A percentile compares a stretch with the other conserved stretches of the same genome.
Evolutionary conservation across 140 eudicot species (phyloP).

Genomic region (Anethum foeniculum): DNA sequence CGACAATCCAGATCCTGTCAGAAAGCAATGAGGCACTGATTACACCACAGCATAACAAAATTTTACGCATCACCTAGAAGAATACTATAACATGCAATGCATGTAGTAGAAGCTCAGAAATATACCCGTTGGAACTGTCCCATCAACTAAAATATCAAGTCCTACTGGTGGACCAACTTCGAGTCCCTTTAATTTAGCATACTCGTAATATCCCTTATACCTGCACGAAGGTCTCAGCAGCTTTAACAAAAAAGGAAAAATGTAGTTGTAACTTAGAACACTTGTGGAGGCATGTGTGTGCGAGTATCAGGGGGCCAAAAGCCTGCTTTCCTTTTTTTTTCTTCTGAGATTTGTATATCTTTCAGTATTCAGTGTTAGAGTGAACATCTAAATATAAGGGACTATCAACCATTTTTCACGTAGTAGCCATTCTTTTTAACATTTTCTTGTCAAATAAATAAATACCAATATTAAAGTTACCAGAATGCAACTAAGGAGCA

Average conservation of each 20-base stretch:
- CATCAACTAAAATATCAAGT: conserved; percentile 87
- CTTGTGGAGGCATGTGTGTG: not conserved
- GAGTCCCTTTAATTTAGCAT: conserved; percentile 60
- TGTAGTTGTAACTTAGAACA: not conserved
- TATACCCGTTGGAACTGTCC: conserved; percentile 88
- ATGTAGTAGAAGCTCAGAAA: not conserved
- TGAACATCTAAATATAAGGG: not conserved
- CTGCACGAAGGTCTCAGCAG: conserved; percentile 17
- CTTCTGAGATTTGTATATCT: not conserved
- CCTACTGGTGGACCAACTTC: conserved; percentile 67
- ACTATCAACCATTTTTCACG: not conserved
- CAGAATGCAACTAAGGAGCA: not conserved
- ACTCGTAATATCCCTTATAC: conserved; percentile 85
- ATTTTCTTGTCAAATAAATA: not conserved
- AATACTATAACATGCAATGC: not conserved
- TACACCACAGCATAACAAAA: not conserved
- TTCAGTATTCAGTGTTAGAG: not conserved
- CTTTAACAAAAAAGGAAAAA: not conserved
- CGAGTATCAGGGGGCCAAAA: not conserved
- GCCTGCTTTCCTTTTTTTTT: not conserved
- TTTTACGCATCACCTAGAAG: not conserved
- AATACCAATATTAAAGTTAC: not conserved
- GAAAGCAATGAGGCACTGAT: not conserved
- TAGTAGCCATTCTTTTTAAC: not conserved
- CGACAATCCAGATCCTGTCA: conserved; percentile 87